These are phyloP conservation scores for Avena insularis DNA, from an alignment of 176 grass and related monocot genomes.

Conservation along the genomic window DNA sequence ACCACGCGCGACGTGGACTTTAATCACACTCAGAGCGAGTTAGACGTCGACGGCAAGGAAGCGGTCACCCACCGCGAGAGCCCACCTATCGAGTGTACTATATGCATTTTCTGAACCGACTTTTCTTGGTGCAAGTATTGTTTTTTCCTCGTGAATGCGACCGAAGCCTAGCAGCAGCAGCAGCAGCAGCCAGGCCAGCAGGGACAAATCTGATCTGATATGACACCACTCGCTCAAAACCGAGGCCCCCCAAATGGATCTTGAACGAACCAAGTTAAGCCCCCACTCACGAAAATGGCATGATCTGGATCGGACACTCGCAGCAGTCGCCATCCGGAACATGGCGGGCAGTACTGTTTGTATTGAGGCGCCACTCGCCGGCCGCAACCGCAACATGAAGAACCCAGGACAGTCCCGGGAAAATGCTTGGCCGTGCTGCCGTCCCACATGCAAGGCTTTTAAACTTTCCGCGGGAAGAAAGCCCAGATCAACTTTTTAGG, in stretches of 20 bases:
- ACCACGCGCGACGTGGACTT: not conserved
- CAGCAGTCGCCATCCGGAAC: not conserved
- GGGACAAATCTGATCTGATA: not conserved
- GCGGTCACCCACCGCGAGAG: not conserved
- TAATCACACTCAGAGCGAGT: not conserved
- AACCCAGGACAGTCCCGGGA: too few relatives aligned
- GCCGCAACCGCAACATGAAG: too few relatives aligned
- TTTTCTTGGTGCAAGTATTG: not conserved
- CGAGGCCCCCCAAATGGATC: not conserved
- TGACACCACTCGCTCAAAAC: not conserved
- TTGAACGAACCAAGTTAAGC: not conserved
- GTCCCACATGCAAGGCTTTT: too few relatives aligned
- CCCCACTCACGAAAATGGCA: not conserved
- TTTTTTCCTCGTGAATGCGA: not conserved
- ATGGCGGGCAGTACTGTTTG: not conserved
- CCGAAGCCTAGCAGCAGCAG: not conserved
- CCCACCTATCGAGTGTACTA: slow-evolving; percentile 13
- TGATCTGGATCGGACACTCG: not conserved
- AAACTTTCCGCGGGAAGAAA: too few relatives aligned
- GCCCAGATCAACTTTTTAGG: too few relatives aligned
- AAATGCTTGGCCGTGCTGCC: too few relatives aligned
- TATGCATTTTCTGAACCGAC: not conserved
- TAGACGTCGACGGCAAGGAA: slow-evolving; percentile 25
- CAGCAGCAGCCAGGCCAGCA: not conserved
- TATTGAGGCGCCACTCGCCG: not conserved